These are phyloP conservation scores for Tolypocladium inflatum DNA, from an alignment of 2,329 filamentous ascomycete species.

Conservation along the genomic window DNA sequence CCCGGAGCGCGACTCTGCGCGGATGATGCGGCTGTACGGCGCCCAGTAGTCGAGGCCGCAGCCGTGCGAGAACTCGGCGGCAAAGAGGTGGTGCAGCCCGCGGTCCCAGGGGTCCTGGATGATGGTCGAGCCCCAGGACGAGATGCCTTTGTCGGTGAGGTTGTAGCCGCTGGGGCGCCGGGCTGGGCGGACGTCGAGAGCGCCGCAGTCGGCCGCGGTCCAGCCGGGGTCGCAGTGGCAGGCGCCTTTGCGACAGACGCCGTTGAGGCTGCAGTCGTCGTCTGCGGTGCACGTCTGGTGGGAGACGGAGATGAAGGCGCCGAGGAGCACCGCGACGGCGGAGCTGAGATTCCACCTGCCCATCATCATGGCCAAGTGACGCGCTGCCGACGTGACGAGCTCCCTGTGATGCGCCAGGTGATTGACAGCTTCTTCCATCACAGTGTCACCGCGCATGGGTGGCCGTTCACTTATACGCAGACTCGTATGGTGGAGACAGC, in stretches of 20 bases:
- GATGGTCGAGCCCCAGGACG: conserved; percentile 38
- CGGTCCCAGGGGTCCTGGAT: conserved; percentile 28
- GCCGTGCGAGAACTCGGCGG: conserved; percentile 32
- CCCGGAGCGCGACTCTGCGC: conserved; percentile 29
- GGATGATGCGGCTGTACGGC: neutral
- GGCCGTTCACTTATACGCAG: neutral
- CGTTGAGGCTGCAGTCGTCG: conserved; percentile 21
- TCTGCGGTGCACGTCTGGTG: conserved; percentile 5
- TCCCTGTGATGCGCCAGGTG: neutral
- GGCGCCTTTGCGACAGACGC: neutral
- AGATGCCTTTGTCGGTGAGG: conserved; percentile 28
- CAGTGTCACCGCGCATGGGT: neutral
- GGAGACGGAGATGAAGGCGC: neutral
- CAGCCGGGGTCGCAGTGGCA: neutral
- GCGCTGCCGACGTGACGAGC: neutral
- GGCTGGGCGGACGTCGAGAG: neutral
- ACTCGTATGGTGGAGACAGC: neutral
- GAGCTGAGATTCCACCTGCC: neutral
- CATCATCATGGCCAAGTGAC: neutral
- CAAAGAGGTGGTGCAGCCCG: conserved; percentile 31
- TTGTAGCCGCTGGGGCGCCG: conserved; percentile 34
- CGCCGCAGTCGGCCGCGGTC: neutral
- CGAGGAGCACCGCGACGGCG: neutral
- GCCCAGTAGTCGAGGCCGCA: conserved; percentile 37
- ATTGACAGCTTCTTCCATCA: neutral